These are phyloP conservation scores for Talaromyces borbonicus DNA, from an alignment of 495 filamentous ascomycete species.

Conservation along the genomic window DNA sequence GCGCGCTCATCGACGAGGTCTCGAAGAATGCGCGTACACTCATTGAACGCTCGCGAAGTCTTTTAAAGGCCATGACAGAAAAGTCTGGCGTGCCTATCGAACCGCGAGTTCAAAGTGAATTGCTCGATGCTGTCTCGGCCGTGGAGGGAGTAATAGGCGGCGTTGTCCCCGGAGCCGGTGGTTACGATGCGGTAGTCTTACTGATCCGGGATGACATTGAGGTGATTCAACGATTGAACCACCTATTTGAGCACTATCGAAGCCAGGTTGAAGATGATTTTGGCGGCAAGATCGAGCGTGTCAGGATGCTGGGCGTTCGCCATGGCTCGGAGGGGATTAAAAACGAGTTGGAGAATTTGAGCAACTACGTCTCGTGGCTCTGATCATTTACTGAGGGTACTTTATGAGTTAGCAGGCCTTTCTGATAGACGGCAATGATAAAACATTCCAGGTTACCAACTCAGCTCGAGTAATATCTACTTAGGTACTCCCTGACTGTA, in stretches of 20 bases:
- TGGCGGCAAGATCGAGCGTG: slow-evolving; percentile 54
- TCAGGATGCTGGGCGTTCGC: slow-evolving; percentile 67
- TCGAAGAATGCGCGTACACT: slow-evolving; percentile 29
- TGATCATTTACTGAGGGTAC: not conserved
- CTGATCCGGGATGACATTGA: slow-evolving; percentile 64
- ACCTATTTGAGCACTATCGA: slow-evolving; percentile 57
- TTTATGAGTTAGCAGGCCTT: not conserved
- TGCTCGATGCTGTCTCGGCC: slow-evolving; percentile 63
- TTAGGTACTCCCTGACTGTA: no score
- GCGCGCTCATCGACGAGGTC: slow-evolving; percentile 11
- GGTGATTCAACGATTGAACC: slow-evolving; percentile 52
- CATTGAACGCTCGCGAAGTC: slow-evolving; percentile 42
- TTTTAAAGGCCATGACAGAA: slow-evolving; percentile 66
- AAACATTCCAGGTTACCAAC: no score
- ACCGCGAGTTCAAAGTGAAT: slow-evolving; percentile 70
- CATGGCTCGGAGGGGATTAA: slow-evolving; percentile 82
- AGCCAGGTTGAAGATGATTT: slow-evolving; percentile 38
- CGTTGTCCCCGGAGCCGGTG: slow-evolving; percentile 89
- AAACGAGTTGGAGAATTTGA: slow-evolving; percentile 42
- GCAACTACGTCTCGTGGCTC: slow-evolving; percentile 56
- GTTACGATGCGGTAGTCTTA: slow-evolving; percentile 83
- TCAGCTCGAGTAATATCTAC: no score
- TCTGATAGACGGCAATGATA: not conserved
- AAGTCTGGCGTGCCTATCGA: slow-evolving; percentile 80
- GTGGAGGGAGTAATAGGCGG: slow-evolving; percentile 80